Evolutionary conservation across 257 asterid species (phyloP), one percentile per base, ranked within the genome.

Genomic region (Craterostigma plantagineum): DNA sequence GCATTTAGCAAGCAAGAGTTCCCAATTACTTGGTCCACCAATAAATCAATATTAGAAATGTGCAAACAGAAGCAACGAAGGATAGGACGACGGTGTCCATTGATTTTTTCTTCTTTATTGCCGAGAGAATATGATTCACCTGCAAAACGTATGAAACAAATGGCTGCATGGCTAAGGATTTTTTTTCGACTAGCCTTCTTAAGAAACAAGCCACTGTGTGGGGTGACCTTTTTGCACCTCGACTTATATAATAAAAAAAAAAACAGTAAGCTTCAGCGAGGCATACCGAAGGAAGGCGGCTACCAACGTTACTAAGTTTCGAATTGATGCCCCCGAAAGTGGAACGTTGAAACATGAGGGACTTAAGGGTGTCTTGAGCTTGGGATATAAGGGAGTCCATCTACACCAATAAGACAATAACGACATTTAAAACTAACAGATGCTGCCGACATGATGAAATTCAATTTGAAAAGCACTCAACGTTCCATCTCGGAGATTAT

Each of bases 91-190:
- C 61, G 33, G 92, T 77, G 60, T 85, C 96, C 91, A 77, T 77
- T 12, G 94, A 75, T 72, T 80, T 85, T 56, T 77, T 85, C 92
- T 80, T 85, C 91, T 70, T 85, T 68, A 85, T 77, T 35, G 91
- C 58, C n/a, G 92, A 66, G 42, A 85, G 65, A 38, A 85, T 66
- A 44, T 80, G 74, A 53, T 75, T 80, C 48, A 85, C 86, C 94
- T 80, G 79, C 72, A 10, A 10, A n/a, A 10, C 30, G 23, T 15
- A 33, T 10, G 16, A 43, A 43, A 9, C 15, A 41, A 41, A 41
- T 41, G 10, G 1, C 4, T 11, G 17, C 30, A 6, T 23, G 30
- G 6, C 4, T 23, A 23, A 23, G 30, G 30, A 23, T 23, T 23
- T 23, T 23, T 23, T 23, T 6, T 6, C n/a, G 4, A 23, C 6